Conservation (phyloP, 495 filamentous ascomycete species). For the Aspergillus panamensis region DNA sequence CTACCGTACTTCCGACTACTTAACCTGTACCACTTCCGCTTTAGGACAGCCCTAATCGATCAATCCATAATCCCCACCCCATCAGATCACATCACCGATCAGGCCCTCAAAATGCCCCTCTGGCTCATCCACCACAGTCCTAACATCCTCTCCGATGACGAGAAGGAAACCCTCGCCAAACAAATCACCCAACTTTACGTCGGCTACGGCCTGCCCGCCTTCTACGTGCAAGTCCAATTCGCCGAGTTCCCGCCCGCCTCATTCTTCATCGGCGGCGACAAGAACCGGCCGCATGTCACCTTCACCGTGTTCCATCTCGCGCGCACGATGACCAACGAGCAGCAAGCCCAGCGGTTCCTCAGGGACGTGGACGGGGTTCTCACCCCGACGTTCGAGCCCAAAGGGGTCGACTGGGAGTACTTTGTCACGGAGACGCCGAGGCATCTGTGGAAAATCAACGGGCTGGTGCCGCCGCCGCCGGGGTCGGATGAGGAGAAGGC, state of each 20-base stretch:
- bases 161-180: constrained; percentile 21
- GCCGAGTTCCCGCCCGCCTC: constrained; percentile 8
- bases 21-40: too few relatives aligned
- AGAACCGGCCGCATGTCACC: constrained; percentile 20
- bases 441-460: constrained; percentile 30
- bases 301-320: constrained; percentile 23
- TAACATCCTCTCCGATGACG: constrained; percentile 11
- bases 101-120: constrained; percentile 31
- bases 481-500: constrained; percentile 22
- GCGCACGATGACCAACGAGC: constrained; percentile 11
- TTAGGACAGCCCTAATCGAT: background rate
- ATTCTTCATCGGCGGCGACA: constrained; percentile 18
- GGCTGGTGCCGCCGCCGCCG: constrained; percentile 24
- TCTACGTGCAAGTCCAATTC: constrained; percentile 31
- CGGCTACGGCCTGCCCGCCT: constrained; percentile 23
- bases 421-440: constrained; percentile 27
- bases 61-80: background rate
- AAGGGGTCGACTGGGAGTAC: constrained; percentile 29
- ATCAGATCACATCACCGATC: background rate
- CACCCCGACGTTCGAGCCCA: constrained; percentile 23
- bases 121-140: constrained; percentile 30
- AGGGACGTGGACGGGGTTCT: constrained; percentile 17
- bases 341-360: constrained; percentile 4
- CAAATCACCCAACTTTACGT: constrained; percentile 30
- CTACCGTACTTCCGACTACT: too few relatives aligned